A percentile compares a stretch with the other conserved stretches of the same genome.
phyloP scores from a whole-genome alignment of 371 early-diverging fungal species.

The Fennellomyces sp. region DNA sequence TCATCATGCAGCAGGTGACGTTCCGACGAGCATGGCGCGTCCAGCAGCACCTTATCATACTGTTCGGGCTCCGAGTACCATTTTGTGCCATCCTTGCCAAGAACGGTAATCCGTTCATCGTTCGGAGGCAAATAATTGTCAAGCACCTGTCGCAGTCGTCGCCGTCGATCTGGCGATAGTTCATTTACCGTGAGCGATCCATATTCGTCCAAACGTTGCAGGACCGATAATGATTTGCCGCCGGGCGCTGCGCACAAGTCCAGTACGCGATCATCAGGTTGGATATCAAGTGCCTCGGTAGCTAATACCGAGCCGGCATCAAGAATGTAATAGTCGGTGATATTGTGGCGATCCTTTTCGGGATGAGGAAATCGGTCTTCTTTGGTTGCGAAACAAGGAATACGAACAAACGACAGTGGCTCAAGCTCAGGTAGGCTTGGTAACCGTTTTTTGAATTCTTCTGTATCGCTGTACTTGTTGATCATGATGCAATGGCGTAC shows the following conservation, averaged over 20 bases:
- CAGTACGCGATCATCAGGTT: constrained; percentile 73
- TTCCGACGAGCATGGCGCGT: constrained; percentile 85
- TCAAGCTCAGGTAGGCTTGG: constrained; percentile 2
- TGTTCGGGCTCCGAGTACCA: constrained; percentile 47
- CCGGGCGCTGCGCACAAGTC: constrained; percentile 85
- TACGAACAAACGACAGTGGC: constrained; percentile 32
- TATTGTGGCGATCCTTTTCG: constrained; percentile 18
- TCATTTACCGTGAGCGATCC: constrained; percentile 59
- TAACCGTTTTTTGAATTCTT: constrained; percentile 6
- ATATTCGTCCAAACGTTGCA: constrained; percentile 53
- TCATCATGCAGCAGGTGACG: constrained; percentile 62
- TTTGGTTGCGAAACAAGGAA: constrained; percentile 44
- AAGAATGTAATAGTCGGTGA: constrained; percentile 59
- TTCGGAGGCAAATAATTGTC: constrained; percentile 58
- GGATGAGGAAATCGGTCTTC: constrained; percentile 44
- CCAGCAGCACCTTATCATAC: constrained; percentile 70
- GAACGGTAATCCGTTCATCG: constrained; percentile 45
- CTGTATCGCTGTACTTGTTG: constrained; percentile 46
- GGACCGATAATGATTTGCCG: constrained; percentile 66
- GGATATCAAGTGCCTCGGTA: constrained; percentile 59
- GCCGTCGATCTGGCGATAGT: constrained; percentile 53
- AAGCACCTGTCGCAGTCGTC: constrained; percentile 58
- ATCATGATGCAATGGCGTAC: constrained; percentile 54
- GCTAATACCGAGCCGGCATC: constrained; percentile 75
- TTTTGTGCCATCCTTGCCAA: constrained; percentile 59